Evolutionary conservation across 2,329 filamentous ascomycete species (phyloP), one percentile per base, ranked within the genome.

Genomic region (Westerdykella sp.): DNA sequence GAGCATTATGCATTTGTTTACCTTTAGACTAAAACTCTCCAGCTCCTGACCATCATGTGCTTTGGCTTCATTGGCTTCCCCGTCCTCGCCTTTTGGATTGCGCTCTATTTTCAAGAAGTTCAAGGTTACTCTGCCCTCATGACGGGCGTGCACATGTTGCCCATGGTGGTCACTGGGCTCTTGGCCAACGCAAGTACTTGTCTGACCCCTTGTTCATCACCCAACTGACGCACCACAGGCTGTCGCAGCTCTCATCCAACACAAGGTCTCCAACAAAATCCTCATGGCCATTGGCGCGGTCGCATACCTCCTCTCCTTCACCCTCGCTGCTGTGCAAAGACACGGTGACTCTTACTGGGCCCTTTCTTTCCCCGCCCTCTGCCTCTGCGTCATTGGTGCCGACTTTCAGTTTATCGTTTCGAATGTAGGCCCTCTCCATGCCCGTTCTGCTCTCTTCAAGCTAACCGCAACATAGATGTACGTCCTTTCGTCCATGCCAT

Each of bases 331-430:
- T 0, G 72, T 84, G 39, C 78, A 83, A 54, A 65, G 69, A 32
- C 58, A 72, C 1, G 69, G 75, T 9, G 74, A 73, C 43, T 73
- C 69, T 14, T 85, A 85, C 59, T 86, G 82, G 82, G 75, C 75
- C 0, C 79, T 83, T 46, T 72, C 77, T 5, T 85, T 85, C 56
- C 80, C 81, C 0, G 74, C 74, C 0, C 63, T 84, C 32, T 63
- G 80, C 13, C 62, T 85, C 21, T 74, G 76, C 16, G 81, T 85
- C 1, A 68, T 83, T 4, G 83, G 83, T 1, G 81, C 81, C 0
- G 83, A 85, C 56, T 76, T 86, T 28, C 77, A 85, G 45, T 85
- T 85, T 61, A 84, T 84, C 46, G 81, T 85, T 16, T 76, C 78
- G 3, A 85, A 86, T 53, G 77, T 81, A 59, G 23, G 2, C 15